Evolutionary conservation across 495 filamentous ascomycete species (phyloP), one percentile per base, ranked within the genome.

Genomic region (Annulohypoxylon stygium): DNA sequence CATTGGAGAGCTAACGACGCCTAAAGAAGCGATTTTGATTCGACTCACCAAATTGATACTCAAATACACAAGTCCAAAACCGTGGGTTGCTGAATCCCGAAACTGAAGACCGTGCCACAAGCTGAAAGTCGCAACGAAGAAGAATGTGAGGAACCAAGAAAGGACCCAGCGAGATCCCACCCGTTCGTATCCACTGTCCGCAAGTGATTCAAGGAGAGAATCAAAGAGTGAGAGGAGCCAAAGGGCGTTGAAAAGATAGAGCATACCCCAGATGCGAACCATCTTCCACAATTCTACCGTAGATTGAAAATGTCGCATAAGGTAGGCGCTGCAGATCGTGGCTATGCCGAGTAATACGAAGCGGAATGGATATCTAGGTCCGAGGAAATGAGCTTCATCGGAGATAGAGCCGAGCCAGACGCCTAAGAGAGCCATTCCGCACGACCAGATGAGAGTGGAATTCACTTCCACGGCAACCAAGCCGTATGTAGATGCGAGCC

Each of bases 361-460:
- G 26, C 53, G 53, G n/a, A 16, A 10, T 12, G 45, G n/a, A 26
- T 63, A 37, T 8, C 20, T 26, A 0, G 7, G 14, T 18, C 43
- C 18, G 34, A 54, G 53, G 8, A n/a, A 34, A 6, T 55, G 30
- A 14, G 14, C 12, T 36, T 11, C 11, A n/a, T 18, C n/a, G 4
- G 41, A 1, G n/a, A 53, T 12, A 54, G 16, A 10, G 41, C 34
- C 36, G 20, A 61, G 11, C 58, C 11, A 41, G 23, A 14, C 18
- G 37, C 36, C 62, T 12, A 65, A 5, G n/a, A 57, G 3, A 45
- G 45, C 16, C 23, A 55, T 33, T 57, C 36, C 62, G 23, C n/a
- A 65, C 14, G 62, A 65, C 47, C 48, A 65, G 37, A 65, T 65
- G 36, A 65, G 33, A 39, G 25, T 54, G 16, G 61, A 65, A 26